Evolutionary conservation across 768 basidiomycete species (phyloP), one percentile per base, ranked within the genome.

Genomic region (Infundibulicybe gibba): DNA sequence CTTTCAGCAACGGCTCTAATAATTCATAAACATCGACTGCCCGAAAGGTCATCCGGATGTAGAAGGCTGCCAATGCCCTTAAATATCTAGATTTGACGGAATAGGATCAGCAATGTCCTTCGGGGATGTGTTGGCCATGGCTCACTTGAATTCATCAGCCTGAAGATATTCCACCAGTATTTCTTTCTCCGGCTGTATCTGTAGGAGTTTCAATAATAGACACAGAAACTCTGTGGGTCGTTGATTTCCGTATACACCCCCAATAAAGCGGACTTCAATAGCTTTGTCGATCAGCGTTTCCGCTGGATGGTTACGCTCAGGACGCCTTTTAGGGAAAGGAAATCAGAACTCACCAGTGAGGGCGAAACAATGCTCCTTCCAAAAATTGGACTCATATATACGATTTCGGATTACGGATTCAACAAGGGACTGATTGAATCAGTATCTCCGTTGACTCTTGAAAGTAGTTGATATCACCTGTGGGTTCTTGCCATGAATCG

Each of bases 351-450:
- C 42, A 90, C 93, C 92, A 50, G 92, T 97, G 40, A 99, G 72
- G 16, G 95, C 95, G 62, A 99, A 99, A 62, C 95, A 99, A 55
- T 97, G 92, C 62, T 99, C 95, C 70, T 99, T 99, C 95, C 95
- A 99, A 67, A 81, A 99, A 6, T 75, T 65, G 0, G 89, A 87
- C 64, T 98, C 95, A 74, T 95, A 99, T 50, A 99, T 97, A 51
- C 97, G 82, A 60, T 86, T 90, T 44, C 97, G 84, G 54, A 98
- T 94, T 52, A 97, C 90, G 32, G 91, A 95, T 75, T 98, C 97
- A 21, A 99, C 87, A 65, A 99, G 72, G 65, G 79, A 90, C 93
- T 97, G 62, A 40, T 50, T 6, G 57, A 51, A 25, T 25, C 25
- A 25, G 25, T 8, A 25, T 25, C 8, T 25, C 25, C 25, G 3